Evolutionary conservation across 805 yeast species (phyloP), one percentile per base, ranked within the genome.

Genomic region (Peterozyma xylosa): DNA sequence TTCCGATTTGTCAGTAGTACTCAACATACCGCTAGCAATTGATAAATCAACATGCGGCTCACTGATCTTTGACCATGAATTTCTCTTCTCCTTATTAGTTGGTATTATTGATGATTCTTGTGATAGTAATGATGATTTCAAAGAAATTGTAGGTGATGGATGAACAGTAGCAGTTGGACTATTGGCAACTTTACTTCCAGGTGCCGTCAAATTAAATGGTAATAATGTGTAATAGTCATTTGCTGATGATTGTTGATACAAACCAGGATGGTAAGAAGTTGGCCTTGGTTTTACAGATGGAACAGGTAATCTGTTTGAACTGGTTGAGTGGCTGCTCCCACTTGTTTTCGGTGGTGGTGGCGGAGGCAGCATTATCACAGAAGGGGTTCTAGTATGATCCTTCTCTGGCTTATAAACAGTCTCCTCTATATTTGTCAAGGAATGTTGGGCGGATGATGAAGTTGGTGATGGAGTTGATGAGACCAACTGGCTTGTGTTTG

Each of bases 241-340:
- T 21, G 56, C 41, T n/a, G 60, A 56, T 2, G 60, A 45, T 35
- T 58, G 48, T 46, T 68, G 51, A 43, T 54, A 55, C 29, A 77
- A 67, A 2, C 82, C 73, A 14, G 95, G 95, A 56, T 86, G 90
- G 55, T 82, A 86, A 9, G 93, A 84, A 0, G 91, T 85, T 36
- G 95, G 95, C 58, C 95, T 74, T 45, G 88, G 90, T 55, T 76
- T 81, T 58, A 78, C 74, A 10, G 70, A 55, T 42, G 70, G 68
- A 29, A 71, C 74, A 9, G 76, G 74, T 42, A 71, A 60, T 53
- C 67, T 63, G 30, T 58, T 50, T 1, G 63, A 47, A 30, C 43
- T 43, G 9, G 39, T 30, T 9, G 34, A 34, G 11, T 39, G 33
- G 7, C 52, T 42, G 15, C 51, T 48, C 11, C 52, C 44, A 16